Evolutionary conservation across 169 alveolate genomes (phyloP).

Genomic region (Eimeria praecox): DNA sequence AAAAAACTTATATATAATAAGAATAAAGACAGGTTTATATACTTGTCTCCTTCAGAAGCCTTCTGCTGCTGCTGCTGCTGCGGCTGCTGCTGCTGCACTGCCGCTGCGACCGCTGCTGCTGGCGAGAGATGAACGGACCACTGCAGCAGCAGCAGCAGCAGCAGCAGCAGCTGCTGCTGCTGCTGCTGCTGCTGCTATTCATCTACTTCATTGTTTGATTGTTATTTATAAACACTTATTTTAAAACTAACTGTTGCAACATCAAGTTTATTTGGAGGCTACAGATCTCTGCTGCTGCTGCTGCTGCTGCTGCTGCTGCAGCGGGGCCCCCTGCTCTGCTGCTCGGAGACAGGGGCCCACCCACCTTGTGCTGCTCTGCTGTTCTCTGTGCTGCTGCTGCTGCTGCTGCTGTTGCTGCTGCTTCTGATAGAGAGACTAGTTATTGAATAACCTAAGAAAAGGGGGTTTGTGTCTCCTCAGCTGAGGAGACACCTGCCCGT

Average conservation of each 20-base stretch:
- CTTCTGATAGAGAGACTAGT: background rate
- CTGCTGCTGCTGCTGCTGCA: constrained; percentile 15
- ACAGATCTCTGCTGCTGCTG: background rate
- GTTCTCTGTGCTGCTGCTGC: background rate
- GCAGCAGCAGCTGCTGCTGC: constrained; percentile 47
- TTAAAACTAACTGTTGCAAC: background rate
- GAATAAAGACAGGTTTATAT: background rate
- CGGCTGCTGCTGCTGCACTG: background rate
- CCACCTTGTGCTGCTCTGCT: background rate
- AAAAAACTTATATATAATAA: background rate
- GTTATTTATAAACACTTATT: background rate
- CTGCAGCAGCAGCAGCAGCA: constrained; percentile 56
- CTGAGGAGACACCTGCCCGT: no score
- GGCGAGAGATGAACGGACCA: constrained; percentile 25
- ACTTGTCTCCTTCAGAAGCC: background rate
- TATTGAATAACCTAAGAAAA: background rate
- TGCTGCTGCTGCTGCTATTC: background rate
- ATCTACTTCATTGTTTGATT: background rate
- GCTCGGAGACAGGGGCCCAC: constrained; percentile 11
- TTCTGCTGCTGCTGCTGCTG: constrained; percentile 30
- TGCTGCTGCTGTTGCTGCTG: constrained; percentile 27
- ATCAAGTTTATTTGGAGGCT: background rate
- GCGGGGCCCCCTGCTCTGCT: constrained; percentile 55
- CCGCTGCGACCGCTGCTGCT: constrained; percentile 57
- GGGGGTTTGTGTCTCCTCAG: no score